Base-by-base conservation (phyloP, 805 yeast genomes). In the Ogataea nakhonphanomensis region DNA sequence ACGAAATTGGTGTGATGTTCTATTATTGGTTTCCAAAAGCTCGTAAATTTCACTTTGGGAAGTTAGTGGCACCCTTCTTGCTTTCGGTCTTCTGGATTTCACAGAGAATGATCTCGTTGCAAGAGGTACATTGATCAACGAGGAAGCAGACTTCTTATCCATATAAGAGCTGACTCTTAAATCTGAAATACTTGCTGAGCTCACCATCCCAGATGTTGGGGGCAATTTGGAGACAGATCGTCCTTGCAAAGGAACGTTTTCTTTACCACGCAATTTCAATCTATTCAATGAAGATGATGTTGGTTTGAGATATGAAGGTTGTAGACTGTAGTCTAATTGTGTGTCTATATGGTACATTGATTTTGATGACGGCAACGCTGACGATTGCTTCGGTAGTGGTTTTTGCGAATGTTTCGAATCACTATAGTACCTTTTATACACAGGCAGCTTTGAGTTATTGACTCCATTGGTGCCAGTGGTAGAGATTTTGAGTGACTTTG, bases 271-370 rank as follows among this genome's bases (percentile, higher is more conserved):
- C 2, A 17, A 8, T 25, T 31, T 35, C 10, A 43, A 22, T 31
- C 46, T 33, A 24, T 41, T 44, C 6, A 49, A 20, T 8, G 55
- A 54, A 7, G 58, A 41, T 8, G 28, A 27, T 1, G 58, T 54
- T 5, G 58, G 58, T 26, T 49, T 43, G 14, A 52, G 29, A 26
- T 54, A 54, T 14, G 56, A 49, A 2, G 54, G 20, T 17, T 17
- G 20, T 17, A 17, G 20, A 17, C 20, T 17, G 20, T 17, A 5
- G 5, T 17, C 20, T 5, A 17, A 17, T 17, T 17, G 3, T 17
- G 39, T 25, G 21, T 25, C 35, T 29, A 44, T 35, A 9, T 41
- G 43, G 20, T 41, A 36, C 48, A 45, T 30, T 17, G 44, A 37
- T 41, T 35, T 33, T 37, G 50, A 32, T 10, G 31, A 24, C 34